Conservation (phyloP, 305 asterid species). For the Rubia peregrina region DNA sequence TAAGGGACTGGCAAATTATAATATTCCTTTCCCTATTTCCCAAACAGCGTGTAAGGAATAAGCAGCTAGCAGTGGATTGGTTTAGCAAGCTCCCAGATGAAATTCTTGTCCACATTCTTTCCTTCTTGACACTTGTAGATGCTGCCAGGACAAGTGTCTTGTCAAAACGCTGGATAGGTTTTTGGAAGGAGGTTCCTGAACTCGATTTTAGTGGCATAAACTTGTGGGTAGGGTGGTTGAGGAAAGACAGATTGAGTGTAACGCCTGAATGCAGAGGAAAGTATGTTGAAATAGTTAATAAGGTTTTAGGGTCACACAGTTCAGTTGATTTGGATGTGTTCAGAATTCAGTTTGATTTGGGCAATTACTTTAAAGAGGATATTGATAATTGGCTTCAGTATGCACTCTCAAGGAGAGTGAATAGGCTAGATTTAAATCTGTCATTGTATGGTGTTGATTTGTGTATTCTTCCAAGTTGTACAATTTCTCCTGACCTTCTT, state of each 20-base stretch:
- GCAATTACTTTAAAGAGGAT: not conserved
- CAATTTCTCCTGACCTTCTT: not conserved
- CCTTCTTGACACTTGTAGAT: not conserved
- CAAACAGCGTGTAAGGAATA: not conserved
- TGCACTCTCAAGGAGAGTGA: slow-evolving; percentile 5
- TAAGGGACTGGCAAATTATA: not conserved
- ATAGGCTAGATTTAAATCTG: slow-evolving; percentile 7
- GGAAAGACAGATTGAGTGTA: no score
- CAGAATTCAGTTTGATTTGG: slow-evolving; percentile 6
- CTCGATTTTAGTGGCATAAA: not conserved
- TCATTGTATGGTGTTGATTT: not conserved
- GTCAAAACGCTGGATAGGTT: not conserved
- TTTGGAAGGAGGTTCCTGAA: not conserved
- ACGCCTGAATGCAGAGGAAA: not conserved
- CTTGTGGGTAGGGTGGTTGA: not conserved
- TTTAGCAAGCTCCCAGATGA: not conserved
- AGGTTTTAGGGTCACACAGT: not conserved
- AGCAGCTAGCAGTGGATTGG: not conserved
- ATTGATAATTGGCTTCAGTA: slow-evolving; percentile 11
- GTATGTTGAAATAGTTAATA: slow-evolving; percentile 11
- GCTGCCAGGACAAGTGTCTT: slow-evolving; percentile 3
- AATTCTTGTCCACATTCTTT: not conserved
- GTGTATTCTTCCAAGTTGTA: not conserved
- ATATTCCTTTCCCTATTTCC: not conserved
- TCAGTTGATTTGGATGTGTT: not conserved